A percentile compares a stretch with the other conserved stretches of the same genome.
phyloP scores from a whole-genome alignment of 2,329 filamentous ascomycete species.

The Aspergillus bombycis region DNA sequence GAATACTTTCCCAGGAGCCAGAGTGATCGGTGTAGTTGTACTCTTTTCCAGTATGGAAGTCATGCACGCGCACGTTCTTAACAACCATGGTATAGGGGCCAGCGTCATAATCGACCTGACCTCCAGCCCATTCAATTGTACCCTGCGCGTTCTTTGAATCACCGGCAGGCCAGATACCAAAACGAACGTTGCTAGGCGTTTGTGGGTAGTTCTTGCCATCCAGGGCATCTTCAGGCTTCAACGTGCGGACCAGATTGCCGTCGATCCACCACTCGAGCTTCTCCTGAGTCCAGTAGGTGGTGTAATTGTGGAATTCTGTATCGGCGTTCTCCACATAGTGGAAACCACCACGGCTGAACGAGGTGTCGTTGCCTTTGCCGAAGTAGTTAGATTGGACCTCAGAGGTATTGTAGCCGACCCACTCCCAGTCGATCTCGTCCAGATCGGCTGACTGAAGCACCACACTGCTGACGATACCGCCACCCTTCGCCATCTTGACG shows the following conservation, averaged over 20 bases:
- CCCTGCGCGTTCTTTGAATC: constrained; percentile 37
- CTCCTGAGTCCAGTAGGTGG: constrained; percentile 68
- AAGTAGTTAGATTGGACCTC: constrained; percentile 86
- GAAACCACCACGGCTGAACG: constrained; percentile 81
- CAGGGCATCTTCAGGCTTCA: constrained; percentile 61
- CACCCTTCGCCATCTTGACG: constrained; percentile 74
- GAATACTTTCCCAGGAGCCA: constrained; percentile 68
- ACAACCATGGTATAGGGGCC: constrained; percentile 76
- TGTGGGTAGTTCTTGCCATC: constrained; percentile 67
- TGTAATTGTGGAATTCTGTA: constrained; percentile 52
- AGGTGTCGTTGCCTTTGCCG: constrained; percentile 77
- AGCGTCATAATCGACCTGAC: constrained; percentile 65
- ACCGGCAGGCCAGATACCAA: constrained; percentile 72
- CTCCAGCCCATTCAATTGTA: constrained; percentile 71
- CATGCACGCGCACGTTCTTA: constrained; percentile 60
- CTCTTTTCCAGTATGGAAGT: constrained; percentile 64
- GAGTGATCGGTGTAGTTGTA: constrained; percentile 67
- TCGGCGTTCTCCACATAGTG: constrained; percentile 66
- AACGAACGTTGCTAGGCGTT: constrained; percentile 71
- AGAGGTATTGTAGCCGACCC: constrained; percentile 43
- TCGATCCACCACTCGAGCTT: constrained; percentile 70
- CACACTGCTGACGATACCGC: constrained; percentile 77
- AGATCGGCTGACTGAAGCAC: constrained; percentile 82
- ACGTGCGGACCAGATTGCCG: constrained; percentile 61
- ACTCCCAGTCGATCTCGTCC: constrained; percentile 79